Conservation (phyloP, 306 rosid genomes). For the Cotoneaster glaucophyllus region DNA sequence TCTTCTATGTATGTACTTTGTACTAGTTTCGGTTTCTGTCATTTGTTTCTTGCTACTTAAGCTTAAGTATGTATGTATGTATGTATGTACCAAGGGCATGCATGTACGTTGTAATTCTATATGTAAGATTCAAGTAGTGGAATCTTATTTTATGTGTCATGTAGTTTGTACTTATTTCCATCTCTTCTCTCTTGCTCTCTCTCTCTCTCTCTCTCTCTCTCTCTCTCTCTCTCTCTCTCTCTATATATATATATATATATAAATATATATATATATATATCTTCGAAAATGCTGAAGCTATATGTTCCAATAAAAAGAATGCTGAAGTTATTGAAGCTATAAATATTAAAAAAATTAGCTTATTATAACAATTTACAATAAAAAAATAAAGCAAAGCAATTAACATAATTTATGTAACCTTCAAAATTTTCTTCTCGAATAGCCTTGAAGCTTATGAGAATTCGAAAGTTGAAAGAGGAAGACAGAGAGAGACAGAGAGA, state of each 20-base stretch:
- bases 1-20: not conserved
- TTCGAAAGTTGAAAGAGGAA: not conserved
- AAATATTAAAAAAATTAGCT: not conserved
- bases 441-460: not conserved
- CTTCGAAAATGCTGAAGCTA: too few species aligned
- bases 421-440: not conserved
- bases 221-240: too few species aligned
- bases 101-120: not conserved
- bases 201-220: too few species aligned
- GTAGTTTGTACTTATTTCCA: not conserved
- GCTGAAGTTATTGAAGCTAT: not conserved
- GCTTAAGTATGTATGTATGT: not conserved
- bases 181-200: not conserved
- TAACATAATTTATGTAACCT: not conserved
- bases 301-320: too few species aligned
- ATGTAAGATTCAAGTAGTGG: constrained; percentile 7
- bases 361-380: not conserved
- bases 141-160: not conserved
- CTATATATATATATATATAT: too few species aligned
- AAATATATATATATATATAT: too few species aligned
- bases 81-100: not conserved
- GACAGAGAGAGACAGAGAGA: not conserved
- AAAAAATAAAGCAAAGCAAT: not conserved
- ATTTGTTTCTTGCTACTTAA: not conserved
- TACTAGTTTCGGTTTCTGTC: not conserved